Conservation (phyloP, 108 stramenopile genomes). For the Nannochloropsis oceanica region DNA sequence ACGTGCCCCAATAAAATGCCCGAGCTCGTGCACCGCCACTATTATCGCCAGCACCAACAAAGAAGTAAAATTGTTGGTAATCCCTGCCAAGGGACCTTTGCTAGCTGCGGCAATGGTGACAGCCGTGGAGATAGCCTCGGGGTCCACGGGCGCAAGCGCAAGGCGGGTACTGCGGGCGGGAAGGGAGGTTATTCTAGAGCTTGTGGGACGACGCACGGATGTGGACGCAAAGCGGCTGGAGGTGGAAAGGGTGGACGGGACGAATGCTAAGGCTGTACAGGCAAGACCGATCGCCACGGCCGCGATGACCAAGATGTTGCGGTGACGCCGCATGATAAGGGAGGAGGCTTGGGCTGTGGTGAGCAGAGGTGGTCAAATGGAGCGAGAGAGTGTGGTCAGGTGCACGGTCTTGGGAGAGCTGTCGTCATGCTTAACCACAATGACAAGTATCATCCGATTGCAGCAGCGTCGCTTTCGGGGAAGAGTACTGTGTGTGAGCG, state of each 20-base stretch:
- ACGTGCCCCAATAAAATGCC: constrained; percentile 12
- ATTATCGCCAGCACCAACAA: constrained; percentile 6
- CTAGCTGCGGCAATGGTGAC: not conserved
- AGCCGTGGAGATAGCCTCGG: not conserved
- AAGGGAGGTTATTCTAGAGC: not conserved
- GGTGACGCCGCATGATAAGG: not conserved
- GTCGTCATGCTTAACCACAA: no score
- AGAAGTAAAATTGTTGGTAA: not conserved
- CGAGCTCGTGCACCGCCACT: constrained; percentile 17
- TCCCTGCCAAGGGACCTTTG: not conserved
- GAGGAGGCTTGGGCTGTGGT: no score
- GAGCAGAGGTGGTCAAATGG: no score
- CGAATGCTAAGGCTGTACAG: not conserved
- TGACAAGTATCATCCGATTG: no score
- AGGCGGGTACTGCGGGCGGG: not conserved
- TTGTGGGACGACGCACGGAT: not conserved
- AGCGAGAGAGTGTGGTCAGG: no score
- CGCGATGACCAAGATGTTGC: not conserved
- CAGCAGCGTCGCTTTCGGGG: no score
- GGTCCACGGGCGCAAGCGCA: not conserved
- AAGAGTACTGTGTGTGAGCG: no score
- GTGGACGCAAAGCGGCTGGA: not conserved
- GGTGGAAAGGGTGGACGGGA: not conserved
- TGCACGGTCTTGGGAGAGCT: no score
- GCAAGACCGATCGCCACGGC: not conserved